Evolutionary conservation across 306 rosid genomes (phyloP), one percentile per base, ranked within the genome.

Genomic region (Astragalus glycyphyllos): DNA sequence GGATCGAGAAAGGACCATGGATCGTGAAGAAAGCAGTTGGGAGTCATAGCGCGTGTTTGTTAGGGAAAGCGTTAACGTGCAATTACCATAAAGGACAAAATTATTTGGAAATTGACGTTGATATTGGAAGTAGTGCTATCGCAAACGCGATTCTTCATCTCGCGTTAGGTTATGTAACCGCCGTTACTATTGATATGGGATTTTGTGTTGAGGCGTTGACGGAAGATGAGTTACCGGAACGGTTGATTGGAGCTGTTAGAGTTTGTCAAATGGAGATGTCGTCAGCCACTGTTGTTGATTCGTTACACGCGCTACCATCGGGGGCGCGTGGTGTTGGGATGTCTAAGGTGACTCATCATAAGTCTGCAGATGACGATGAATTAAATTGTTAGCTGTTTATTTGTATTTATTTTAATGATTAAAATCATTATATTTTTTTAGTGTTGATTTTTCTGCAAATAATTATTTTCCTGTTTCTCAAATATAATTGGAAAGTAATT

Each of bases 1-100:
- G 96, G 79, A 92, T 92, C 77, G 96, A 79, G 53, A 92, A 88
- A 16, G 98, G 98, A 2, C 96, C 98, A 51, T 92, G 98, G 98
- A 86, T 92, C 50, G 91, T 92, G 48, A 90, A 86, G 85, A 90
- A 86, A 23, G 79, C 96, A 65, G 96, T 88, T 26, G 98, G 98
- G 48, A 92, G 71, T 53, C 77, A 92, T 80, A 73, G 91, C 15
- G 98, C 96, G 35, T 92, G 98, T 4, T 69, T 92, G 68, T 53
- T 92, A 26, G 98, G 96, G 15, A 92, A 88, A 47, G 98, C 96
- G 6, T 77, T 92, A 61, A 88, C 84, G 9, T 92, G 98, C 76
- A 86, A 72, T 72, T 92, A 88, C 68, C 84, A 92, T 14, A 82
- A 82, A 70, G 98, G 96, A 0, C 73, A 80, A 0, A 85, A 92